Percentiles rank a stretch among this genome's conserved stretches.
Evolutionary conservation across 306 rosid species (phyloP).

Genomic region (Gynostemma pentaphyllum): DNA sequence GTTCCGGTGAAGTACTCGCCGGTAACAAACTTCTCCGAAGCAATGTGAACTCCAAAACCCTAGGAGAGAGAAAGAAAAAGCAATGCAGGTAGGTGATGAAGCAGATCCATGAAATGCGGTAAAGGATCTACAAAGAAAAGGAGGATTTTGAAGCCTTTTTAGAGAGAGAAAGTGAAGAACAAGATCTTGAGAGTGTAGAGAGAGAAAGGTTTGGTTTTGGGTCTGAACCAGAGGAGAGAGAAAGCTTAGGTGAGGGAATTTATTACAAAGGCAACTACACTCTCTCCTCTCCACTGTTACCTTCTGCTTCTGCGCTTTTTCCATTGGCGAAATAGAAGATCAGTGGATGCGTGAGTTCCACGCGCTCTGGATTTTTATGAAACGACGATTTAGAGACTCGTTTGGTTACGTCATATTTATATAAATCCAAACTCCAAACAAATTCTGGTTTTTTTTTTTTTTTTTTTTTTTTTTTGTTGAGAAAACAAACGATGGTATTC

Average conservation of each 20-base stretch:
- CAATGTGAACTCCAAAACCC: conserved; percentile 27
- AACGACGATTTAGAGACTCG: conserved; percentile 9
- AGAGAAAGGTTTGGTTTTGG: neutral
- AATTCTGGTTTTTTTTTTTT: neutral
- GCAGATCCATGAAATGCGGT: conserved; percentile 63
- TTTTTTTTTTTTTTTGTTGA: no score
- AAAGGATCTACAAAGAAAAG: conserved; percentile 27
- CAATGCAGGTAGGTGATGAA: conserved; percentile 27
- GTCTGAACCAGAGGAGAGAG: neutral
- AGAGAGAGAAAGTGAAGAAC: conserved; percentile 8
- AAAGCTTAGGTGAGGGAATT: conserved; percentile 16
- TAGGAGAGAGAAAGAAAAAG: conserved; percentile 36
- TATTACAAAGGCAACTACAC: conserved; percentile 16
- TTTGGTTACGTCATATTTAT: conserved; percentile 3
- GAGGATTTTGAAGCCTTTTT: neutral
- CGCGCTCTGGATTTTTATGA: conserved; percentile 12
- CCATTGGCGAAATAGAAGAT: neutral
- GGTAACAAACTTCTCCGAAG: conserved; percentile 14
- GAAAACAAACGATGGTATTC: no score
- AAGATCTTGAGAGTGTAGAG: conserved; percentile 11
- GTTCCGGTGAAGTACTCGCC: conserved; percentile 16
- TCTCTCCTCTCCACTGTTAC: conserved; percentile 4
- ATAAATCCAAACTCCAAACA: no score
- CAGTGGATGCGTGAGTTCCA: conserved; percentile 1
- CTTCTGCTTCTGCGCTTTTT: neutral